These are phyloP conservation scores for Dendrobium nobile DNA, from an alignment of 106 monocot species.

Conservation along the genomic window DNA sequence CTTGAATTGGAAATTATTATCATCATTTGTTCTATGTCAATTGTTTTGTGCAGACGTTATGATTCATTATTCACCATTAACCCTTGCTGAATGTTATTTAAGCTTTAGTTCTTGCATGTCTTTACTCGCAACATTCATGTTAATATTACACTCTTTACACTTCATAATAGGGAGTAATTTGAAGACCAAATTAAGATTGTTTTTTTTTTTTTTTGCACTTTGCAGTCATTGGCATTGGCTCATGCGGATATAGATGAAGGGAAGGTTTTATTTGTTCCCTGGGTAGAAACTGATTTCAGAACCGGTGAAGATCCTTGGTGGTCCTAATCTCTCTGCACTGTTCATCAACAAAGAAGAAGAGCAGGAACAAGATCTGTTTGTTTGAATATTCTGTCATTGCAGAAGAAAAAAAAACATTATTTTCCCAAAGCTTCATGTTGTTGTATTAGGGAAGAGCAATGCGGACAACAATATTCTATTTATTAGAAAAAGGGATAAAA, in stretches of 20 bases:
- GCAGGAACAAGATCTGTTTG: not conserved
- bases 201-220: not conserved
- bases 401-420: not conserved
- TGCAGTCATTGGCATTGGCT: conserved; percentile 88
- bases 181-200: too few relatives aligned
- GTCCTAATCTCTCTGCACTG: conserved; percentile 26
- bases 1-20: too few relatives aligned
- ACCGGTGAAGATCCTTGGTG: conserved; percentile 90
- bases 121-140: too few relatives aligned
- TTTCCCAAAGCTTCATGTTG: not conserved
- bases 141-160: too few relatives aligned
- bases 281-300: conserved; percentile 96
- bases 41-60: too few relatives aligned
- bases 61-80: too few relatives aligned
- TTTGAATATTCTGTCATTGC: not conserved
- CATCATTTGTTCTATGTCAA: too few relatives aligned
- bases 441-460: not conserved
- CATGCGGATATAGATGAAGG: conserved; percentile 85
- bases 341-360: not conserved
- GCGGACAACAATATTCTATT: not conserved
- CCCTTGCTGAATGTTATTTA: too few relatives aligned
- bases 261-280: conserved; percentile 89
- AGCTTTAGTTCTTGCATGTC: too few relatives aligned
- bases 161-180: too few relatives aligned
- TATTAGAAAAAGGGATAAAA: not conserved